Percentiles rank a stretch among this genome's conserved stretches.
Conservation (phyloP, 352 stramenopile species). For the Aphanomyces invadans region DNA sequence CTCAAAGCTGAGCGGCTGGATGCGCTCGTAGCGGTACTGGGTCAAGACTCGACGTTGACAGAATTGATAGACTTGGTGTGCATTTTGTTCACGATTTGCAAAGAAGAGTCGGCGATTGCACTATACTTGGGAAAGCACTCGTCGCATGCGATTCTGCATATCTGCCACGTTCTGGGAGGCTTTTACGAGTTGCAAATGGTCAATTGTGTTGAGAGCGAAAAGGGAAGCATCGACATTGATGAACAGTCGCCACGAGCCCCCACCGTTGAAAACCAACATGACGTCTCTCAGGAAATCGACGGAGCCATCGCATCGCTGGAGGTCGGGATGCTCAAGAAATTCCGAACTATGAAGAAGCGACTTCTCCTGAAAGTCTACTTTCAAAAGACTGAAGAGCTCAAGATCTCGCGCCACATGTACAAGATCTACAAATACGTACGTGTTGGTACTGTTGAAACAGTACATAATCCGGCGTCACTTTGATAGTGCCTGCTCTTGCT, state of each 20-base stretch:
- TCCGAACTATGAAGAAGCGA: conserved; percentile 8
- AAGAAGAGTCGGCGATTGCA: conserved; percentile 16
- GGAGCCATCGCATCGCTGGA: no score
- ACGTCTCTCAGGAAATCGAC: no score
- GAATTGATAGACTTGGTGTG: conserved; percentile 20
- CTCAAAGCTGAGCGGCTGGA: conserved; percentile 8
- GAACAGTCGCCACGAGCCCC: not conserved
- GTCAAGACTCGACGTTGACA: conserved; percentile 19
- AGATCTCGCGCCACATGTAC: conserved; percentile 19
- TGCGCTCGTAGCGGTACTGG: conserved; percentile 7
- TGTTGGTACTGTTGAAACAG: not conserved
- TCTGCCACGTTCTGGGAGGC: conserved; percentile 17
- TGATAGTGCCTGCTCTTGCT: conserved; percentile 20
- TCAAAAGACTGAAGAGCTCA: conserved; percentile 22
- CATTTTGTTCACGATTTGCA: conserved; percentile 13
- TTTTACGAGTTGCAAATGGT: conserved; percentile 26
- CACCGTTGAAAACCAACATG: no score
- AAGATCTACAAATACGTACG: conserved; percentile 26
- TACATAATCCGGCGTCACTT: no score
- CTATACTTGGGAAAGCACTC: conserved; percentile 8
- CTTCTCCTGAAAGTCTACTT: conserved; percentile 20
- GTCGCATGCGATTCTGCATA: conserved; percentile 17
- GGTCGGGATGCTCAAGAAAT: conserved; percentile 14
- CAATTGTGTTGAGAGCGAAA: not conserved
- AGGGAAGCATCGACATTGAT: not conserved